phyloP scores from a whole-genome alignment of 177 flowering plant genomes.

The Vitis hybrid region DNA sequence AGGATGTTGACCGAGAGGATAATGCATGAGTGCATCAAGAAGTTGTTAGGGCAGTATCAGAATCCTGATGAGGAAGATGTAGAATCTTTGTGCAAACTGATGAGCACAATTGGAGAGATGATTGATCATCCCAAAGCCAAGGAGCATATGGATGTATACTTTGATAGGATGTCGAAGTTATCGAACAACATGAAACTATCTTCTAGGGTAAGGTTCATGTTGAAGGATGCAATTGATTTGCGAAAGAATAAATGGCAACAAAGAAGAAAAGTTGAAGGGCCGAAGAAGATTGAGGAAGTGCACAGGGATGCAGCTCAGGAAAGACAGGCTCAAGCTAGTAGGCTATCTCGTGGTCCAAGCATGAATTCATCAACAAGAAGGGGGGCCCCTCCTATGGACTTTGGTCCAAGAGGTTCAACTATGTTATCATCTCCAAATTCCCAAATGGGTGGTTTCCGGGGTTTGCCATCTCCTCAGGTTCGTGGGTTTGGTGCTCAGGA shows the following conservation, averaged over 20 bases:
- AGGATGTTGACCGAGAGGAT: conserved; percentile 95
- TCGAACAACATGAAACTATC: conserved; percentile 79
- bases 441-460: conserved; percentile 26
- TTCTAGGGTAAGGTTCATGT: conserved; percentile 92
- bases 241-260: conserved; percentile 95
- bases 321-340: too few species aligned
- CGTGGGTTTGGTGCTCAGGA: conserved; percentile 80
- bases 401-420: too few species aligned
- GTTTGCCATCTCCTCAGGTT: conserved; percentile 38
- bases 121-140: conserved; percentile 83
- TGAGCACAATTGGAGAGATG: conserved; percentile 98
- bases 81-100: conserved; percentile 91
- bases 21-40: conserved; percentile 93
- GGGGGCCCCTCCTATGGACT: too few species aligned
- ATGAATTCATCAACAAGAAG: too few species aligned
- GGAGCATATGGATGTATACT: conserved; percentile 81
- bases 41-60: conserved; percentile 71
- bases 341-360: too few species aligned
- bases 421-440: too few species aligned
- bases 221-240: conserved; percentile 89
- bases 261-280: conserved; percentile 96
- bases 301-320: conserved; percentile 90
- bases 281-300: conserved; percentile 96
- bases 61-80: conserved; percentile 92
- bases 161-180: conserved; percentile 62